phyloP scores from a whole-genome alignment of 2,329 filamentous ascomycete genomes.

The Colletotrichum simmondsii region DNA sequence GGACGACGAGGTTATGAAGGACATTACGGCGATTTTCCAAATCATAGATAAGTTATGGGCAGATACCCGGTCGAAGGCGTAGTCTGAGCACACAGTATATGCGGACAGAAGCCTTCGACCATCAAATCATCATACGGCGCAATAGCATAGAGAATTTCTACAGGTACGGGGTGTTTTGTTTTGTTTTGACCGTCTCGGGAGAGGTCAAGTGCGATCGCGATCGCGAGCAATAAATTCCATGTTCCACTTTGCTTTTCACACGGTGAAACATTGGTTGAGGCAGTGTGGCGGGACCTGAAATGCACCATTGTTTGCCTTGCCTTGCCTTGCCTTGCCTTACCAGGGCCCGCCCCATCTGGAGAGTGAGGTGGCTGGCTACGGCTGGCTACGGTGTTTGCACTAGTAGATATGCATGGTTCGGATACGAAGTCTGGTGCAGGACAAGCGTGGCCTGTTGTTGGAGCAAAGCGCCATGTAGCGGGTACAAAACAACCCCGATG shows the following conservation, averaged over 20 bases:
- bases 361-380: not conserved
- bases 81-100: not conserved
- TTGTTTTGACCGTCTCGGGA: not conserved
- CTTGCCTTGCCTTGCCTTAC: not conserved
- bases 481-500: not conserved
- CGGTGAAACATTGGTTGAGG: constrained; percentile 26
- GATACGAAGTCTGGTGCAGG: not conserved
- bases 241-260: constrained; percentile 17
- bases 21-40: constrained; percentile 92
- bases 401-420: not conserved
- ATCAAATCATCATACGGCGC: constrained; percentile 12
- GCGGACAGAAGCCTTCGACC: not conserved
- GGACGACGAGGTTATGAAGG: constrained; percentile 76
- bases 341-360: not conserved
- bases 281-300: constrained; percentile 9
- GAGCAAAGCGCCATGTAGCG: not conserved
- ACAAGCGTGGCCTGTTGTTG: not conserved
- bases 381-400: not conserved
- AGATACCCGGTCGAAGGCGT: constrained; percentile 58
- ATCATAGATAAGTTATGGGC: constrained; percentile 85
- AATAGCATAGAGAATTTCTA: not conserved
- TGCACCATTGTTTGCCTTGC: not conserved
- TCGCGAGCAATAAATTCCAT: not conserved
- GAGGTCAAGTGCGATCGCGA: not conserved
- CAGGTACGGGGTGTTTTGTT: not conserved